Base-by-base conservation (phyloP, 2,329 filamentous ascomycete genomes). In the Botrytis hyacinthi region DNA sequence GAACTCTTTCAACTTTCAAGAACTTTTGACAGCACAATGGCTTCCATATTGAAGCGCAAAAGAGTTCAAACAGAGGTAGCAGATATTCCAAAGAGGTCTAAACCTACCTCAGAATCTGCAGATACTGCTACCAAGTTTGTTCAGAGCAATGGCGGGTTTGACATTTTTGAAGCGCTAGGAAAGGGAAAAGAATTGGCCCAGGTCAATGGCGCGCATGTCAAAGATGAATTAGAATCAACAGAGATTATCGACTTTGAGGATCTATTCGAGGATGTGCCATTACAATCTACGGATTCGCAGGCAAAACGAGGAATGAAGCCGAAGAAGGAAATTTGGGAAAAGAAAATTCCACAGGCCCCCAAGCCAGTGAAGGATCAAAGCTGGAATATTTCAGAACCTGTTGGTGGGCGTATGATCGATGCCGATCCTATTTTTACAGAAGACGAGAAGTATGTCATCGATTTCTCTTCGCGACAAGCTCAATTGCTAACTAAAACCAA, bases 401-500 rank as follows among this genome's bases (percentile, higher is more conserved):
- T 91, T 85, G 90, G 89, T 71, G 90, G 90, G 37, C 84, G 89
- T 74, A 91, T 92, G 83, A 83, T 89, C 66, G 86, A 91, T 78
- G 86, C 91, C 74, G 90, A 92, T 75, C 88, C 90, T 2, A 86
- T 91, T 61, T 85, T 92, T 76, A 87, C 87, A 5, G 80, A 81
- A 2, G 88, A 91, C 79, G 89, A 92, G 80, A 86, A 86, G 89
- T 91, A 82, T 80, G 66, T 86, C 44, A 40, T 26, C 35, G n/a
- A 16, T n/a, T 37, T 29, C 29, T 80, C 46, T 65, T 40, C n/a
- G 73, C 63, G 67, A 42, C 54, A 54, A 29, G 75, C 72, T 72
- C 16, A 46, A 69, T 44, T 75, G 63, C 74, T 78, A 72, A 77
- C 69, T 35, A 40, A 35, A 70, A 65, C 70, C 68, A 78, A 78